Conservation (phyloP, 73 alveolate genomes). For the Paramecium octaurelia region DNA sequence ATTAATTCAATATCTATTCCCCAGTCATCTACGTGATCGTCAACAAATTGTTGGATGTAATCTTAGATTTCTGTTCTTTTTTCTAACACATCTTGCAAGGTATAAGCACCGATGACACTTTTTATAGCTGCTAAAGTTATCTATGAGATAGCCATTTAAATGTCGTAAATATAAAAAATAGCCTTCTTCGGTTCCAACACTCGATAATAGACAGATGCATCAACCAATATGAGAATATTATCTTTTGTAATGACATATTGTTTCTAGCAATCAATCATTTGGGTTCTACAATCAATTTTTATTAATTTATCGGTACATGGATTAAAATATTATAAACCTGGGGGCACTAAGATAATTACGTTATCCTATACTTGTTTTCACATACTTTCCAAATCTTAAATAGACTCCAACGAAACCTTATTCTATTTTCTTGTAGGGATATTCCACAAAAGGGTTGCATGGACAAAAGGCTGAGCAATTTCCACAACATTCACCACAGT, state of each 20-base stretch:
- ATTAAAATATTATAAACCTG: conserved; percentile 32
- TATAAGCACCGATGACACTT: background rate
- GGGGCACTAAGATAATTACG: background rate
- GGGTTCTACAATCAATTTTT: background rate
- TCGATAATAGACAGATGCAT: conserved; percentile 26
- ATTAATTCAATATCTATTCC: background rate
- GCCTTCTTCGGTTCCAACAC: conserved; percentile 20
- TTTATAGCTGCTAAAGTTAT: background rate
- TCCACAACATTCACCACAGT: conserved; percentile 16
- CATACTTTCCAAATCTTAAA: conserved; percentile 29
- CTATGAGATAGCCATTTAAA: background rate
- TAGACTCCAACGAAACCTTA: conserved; percentile 7
- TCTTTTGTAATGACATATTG: conserved; percentile 11
- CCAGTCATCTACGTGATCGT: conserved; percentile 23
- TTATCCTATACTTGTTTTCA: background rate
- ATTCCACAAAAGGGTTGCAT: background rate
- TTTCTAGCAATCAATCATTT: background rate
- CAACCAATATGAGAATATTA: background rate
- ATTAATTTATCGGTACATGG: conserved; percentile 21
- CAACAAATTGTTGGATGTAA: background rate
- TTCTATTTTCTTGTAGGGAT: background rate
- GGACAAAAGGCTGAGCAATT: background rate
- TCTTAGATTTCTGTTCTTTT: background rate
- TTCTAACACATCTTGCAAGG: background rate
- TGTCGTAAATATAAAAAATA: background rate